Evolutionary conservation across 148 eudicot species (phyloP).

Genomic region (Polygonum aviculare): DNA sequence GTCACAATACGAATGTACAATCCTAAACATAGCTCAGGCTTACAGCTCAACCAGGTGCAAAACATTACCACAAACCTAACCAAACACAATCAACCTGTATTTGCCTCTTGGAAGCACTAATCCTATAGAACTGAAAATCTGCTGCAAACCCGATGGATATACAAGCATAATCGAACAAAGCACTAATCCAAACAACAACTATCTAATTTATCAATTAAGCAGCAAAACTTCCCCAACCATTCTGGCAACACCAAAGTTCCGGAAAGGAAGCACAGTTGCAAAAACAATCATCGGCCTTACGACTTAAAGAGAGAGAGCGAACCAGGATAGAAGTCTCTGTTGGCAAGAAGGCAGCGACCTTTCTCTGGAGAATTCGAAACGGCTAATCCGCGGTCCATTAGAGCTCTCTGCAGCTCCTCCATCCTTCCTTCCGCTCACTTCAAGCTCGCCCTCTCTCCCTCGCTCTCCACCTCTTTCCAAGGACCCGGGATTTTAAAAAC

Average conservation of each 20-base stretch:
- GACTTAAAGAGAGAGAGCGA: neutral
- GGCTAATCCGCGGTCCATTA: conserved; percentile 32
- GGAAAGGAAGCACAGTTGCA: neutral
- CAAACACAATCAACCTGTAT: neutral
- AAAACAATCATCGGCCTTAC: neutral
- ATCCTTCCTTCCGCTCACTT: neutral
- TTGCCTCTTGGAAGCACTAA: neutral
- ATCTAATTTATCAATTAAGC: neutral
- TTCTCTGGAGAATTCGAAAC: conserved; percentile 38
- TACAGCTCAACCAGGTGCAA: neutral
- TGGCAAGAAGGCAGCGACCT: conserved; percentile 71
- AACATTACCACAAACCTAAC: neutral
- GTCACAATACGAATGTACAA: neutral
- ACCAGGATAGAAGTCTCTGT: conserved; percentile 70
- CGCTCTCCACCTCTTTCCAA: too few relatives aligned
- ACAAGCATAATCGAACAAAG: neutral
- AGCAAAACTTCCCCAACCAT: neutral
- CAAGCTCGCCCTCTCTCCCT: neutral
- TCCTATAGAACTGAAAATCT: neutral
- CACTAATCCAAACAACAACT: neutral
- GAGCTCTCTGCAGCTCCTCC: conserved; percentile 39
- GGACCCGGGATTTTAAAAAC: too few relatives aligned
- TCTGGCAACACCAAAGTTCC: neutral
- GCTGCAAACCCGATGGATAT: neutral
- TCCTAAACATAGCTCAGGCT: neutral